A percentile compares a stretch with the other conserved stretches of the same genome.
Evolutionary conservation across 495 filamentous ascomycete species (phyloP).

Genomic region (Letharia columbiana): DNA sequence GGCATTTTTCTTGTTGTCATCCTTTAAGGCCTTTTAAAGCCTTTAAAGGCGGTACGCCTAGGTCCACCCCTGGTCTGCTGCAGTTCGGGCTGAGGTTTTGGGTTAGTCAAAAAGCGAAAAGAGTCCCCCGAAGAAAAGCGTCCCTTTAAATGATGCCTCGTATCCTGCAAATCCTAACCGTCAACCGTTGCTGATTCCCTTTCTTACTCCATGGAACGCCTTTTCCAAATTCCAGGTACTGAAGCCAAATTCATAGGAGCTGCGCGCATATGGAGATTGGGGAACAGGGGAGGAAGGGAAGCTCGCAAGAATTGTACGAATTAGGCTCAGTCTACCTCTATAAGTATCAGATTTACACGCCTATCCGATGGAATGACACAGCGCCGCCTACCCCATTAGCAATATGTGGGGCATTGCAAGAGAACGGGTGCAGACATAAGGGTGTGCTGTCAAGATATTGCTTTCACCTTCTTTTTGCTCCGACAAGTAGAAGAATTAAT

Average conservation of each 20-base stretch:
- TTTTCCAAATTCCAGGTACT: background rate
- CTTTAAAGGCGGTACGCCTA: conserved; percentile 8
- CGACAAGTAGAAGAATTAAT: background rate
- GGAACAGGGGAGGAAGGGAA: conserved; percentile 4
- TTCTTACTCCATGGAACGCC: background rate
- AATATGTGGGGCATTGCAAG: conserved; percentile 3
- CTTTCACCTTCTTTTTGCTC: conserved; percentile 5
- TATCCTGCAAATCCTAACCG: background rate
- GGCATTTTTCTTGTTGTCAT: conserved; percentile 12
- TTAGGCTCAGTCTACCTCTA: conserved; percentile 13
- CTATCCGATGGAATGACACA: conserved; percentile 23
- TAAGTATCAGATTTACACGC: conserved; percentile 18
- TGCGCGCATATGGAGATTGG: conserved; percentile 11
- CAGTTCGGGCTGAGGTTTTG: conserved; percentile 14
- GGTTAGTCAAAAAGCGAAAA: background rate
- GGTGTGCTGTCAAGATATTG: conserved; percentile 3
- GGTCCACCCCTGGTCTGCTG: conserved; percentile 14
- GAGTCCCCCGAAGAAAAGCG: conserved; percentile 9
- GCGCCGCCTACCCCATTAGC: conserved; percentile 17
- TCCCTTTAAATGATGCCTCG: conserved; percentile 2
- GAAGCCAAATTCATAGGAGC: conserved; percentile 1
- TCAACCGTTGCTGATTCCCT: background rate
- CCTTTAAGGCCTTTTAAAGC: background rate
- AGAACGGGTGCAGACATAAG: conserved; percentile 13
- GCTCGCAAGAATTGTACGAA: conserved; percentile 16